phyloP scores from a whole-genome alignment of 768 basidiomycete genomes.

The Phlegmacium glaucopus region DNA sequence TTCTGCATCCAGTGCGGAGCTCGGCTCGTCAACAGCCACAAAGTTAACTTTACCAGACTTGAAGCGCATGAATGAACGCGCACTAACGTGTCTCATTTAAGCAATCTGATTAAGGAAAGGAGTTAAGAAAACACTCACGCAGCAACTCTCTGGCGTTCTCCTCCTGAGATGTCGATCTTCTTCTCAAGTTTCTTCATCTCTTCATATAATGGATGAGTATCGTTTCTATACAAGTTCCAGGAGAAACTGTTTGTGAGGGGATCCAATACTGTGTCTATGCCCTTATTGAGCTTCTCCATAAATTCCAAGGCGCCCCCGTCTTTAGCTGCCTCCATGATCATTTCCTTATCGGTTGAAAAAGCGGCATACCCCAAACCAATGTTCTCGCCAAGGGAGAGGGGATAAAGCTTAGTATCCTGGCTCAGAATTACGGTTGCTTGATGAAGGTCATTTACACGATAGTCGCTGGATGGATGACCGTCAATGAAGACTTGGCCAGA shows the following conservation, averaged over 20 bases:
- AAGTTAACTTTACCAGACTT: conserved; percentile 39
- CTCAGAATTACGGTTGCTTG: conserved; percentile 43
- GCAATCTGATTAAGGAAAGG: neutral
- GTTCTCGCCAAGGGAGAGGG: conserved; percentile 40
- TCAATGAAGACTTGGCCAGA: conserved; percentile 44
- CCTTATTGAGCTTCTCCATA: conserved; percentile 33
- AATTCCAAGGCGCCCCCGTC: conserved; percentile 40
- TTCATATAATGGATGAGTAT: conserved; percentile 21
- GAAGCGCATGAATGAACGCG: conserved; percentile 44
- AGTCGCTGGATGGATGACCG: conserved; percentile 33
- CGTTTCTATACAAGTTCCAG: conserved; percentile 30
- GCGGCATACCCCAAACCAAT: conserved; percentile 31
- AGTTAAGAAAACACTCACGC: conserved; percentile 34
- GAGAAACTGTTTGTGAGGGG: conserved; percentile 21
- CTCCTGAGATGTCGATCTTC: conserved; percentile 34
- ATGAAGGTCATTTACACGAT: conserved; percentile 38
- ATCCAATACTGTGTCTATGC: conserved; percentile 38
- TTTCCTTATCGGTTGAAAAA: conserved; percentile 10
- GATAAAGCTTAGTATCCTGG: conserved; percentile 48
- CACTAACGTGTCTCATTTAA: conserved; percentile 20
- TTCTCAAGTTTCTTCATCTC: conserved; percentile 23
- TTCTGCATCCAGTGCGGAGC: conserved; percentile 52
- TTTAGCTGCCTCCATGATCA: conserved; percentile 30
- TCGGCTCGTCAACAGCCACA: conserved; percentile 57
- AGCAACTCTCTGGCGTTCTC: conserved; percentile 46